A percentile compares a stretch with the other conserved stretches of the same genome.
phyloP scores from a whole-genome alignment of 2,329 filamentous ascomycete genomes.

The Cytospora paraplurivora region DNA sequence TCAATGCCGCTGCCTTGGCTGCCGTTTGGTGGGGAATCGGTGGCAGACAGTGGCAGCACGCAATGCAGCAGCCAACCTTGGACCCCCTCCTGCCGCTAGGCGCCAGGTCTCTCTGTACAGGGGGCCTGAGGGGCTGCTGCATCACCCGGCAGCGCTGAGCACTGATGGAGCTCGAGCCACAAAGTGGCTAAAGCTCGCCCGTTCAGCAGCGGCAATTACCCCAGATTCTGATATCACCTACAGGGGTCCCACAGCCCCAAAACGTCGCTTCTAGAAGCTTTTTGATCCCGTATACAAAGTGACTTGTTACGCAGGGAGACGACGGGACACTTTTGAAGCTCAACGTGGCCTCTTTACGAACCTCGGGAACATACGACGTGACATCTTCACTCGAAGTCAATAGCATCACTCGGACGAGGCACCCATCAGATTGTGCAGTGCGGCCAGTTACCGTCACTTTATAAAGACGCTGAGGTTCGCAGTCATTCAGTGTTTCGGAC shows the following conservation, averaged over 20 bases:
- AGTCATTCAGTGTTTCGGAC: slow-evolving; percentile 17
- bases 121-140: neutral
- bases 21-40: neutral
- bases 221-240: slow-evolving; percentile 12
- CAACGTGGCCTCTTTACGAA: slow-evolving; percentile 46
- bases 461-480: neutral
- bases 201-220: slow-evolving; percentile 6
- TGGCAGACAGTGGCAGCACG: neutral
- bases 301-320: neutral
- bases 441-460: neutral
- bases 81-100: neutral
- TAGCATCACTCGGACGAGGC: neutral
- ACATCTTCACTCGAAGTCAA: slow-evolving; percentile 19
- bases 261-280: slow-evolving; percentile 23
- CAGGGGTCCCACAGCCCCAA: neutral
- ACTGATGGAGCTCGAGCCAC: slow-evolving; percentile 33
- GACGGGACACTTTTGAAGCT: slow-evolving; percentile 30
- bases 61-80: neutral
- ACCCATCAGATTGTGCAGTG: neutral
- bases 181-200: slow-evolving; percentile 29
- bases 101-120: neutral
- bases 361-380: slow-evolving; percentile 29
- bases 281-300: neutral
- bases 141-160: too few relatives aligned
- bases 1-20: neutral